These are phyloP conservation scores for Pseudogymnoascus sp. DNA, from an alignment of 2,329 filamentous ascomycete genomes.

Conservation along the genomic window DNA sequence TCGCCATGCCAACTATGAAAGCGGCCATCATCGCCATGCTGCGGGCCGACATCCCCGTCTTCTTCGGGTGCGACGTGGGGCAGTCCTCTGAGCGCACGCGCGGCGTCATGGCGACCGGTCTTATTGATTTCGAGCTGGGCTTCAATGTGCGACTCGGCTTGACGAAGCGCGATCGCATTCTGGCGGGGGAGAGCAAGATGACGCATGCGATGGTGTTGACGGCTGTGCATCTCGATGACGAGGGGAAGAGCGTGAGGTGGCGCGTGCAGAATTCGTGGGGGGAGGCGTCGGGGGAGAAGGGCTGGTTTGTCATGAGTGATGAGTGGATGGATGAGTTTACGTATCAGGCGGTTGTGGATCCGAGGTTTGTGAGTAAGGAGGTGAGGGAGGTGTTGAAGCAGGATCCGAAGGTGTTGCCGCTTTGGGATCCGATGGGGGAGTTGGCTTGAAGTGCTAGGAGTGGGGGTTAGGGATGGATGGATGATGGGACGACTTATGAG, in stretches of 20 bases:
- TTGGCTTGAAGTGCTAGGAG: slow-evolving; percentile 42
- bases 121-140: slow-evolving; percentile 76
- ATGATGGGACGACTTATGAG: neutral
- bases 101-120: slow-evolving; percentile 72
- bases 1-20: slow-evolving; percentile 66
- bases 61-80: slow-evolving; percentile 84
- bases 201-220: slow-evolving; percentile 91
- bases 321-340: slow-evolving; percentile 72
- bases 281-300: slow-evolving; percentile 58
- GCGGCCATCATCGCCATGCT: slow-evolving; percentile 68
- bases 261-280: slow-evolving; percentile 85
- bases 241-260: slow-evolving; percentile 65
- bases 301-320: slow-evolving; percentile 87
- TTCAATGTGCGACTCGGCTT: slow-evolving; percentile 68
- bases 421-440: slow-evolving; percentile 77
- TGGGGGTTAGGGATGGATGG: neutral
- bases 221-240: slow-evolving; percentile 66
- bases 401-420: slow-evolving; percentile 60
- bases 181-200: slow-evolving; percentile 71
- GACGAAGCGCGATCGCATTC: slow-evolving; percentile 66
- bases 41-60: slow-evolving; percentile 67
- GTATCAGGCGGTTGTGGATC: slow-evolving; percentile 80
- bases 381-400: slow-evolving; percentile 62
- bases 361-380: slow-evolving; percentile 54
- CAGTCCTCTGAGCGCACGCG: slow-evolving; percentile 61